A percentile compares a stretch with the other conserved stretches of the same genome.
Evolutionary conservation across 2,329 filamentous ascomycete genomes (phyloP).

Genomic region (Ophiobolus disseminans): DNA sequence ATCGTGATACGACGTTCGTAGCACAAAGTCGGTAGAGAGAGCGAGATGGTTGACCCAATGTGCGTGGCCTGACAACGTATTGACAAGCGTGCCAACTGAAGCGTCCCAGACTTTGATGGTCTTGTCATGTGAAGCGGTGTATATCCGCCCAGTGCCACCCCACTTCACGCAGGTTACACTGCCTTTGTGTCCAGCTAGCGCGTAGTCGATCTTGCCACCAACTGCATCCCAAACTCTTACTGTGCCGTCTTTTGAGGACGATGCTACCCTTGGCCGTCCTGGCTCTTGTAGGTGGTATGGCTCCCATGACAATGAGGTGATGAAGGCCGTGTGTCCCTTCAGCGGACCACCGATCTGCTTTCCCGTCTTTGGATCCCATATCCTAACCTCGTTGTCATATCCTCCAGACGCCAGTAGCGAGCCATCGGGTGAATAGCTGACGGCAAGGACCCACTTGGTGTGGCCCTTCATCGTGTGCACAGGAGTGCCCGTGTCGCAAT

Average conservation of each 20-base stretch:
- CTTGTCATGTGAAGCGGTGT: conserved; percentile 78
- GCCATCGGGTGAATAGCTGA: conserved; percentile 86
- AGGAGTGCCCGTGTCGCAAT: conserved; percentile 91
- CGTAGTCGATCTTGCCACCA: conserved; percentile 77
- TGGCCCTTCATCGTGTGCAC: conserved; percentile 86
- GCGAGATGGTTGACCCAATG: conserved; percentile 97
- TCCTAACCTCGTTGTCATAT: conserved; percentile 88
- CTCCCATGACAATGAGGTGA: conserved; percentile 89
- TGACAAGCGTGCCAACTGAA: conserved; percentile 76
- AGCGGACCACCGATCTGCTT: conserved; percentile 73
- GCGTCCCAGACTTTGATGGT: conserved; percentile 91
- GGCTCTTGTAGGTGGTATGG: conserved; percentile 83
- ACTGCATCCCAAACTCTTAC: conserved; percentile 87
- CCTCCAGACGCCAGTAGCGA: conserved; percentile 83
- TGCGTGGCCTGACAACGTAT: conserved; percentile 81
- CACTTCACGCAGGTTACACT: conserved; percentile 91
- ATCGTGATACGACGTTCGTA: conserved; percentile 86
- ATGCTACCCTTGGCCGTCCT: conserved; percentile 80
- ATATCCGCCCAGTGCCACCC: conserved; percentile 77
- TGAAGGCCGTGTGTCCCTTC: conserved; percentile 88
- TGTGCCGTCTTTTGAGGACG: conserved; percentile 87
- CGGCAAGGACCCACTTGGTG: conserved; percentile 86
- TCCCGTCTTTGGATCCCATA: conserved; percentile 88
- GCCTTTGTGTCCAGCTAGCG: conserved; percentile 86
- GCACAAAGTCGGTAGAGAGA: conserved; percentile 87